Evolutionary conservation across 805 yeast genomes (phyloP), one percentile per base, ranked within the genome.

Genomic region (Suhomyces xylopsoci): DNA sequence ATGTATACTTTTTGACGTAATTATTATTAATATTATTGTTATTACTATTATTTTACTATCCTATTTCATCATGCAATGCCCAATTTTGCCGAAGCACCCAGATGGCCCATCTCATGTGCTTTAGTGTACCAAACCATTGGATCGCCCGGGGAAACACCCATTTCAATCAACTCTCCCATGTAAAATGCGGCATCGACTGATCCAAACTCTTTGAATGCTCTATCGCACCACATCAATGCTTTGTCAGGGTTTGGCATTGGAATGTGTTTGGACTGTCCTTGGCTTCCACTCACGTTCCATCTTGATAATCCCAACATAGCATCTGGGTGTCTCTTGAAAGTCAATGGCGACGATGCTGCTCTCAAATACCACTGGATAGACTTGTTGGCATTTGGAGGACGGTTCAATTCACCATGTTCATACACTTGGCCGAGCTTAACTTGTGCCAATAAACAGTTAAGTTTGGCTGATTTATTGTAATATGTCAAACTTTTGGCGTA

Each of bases 291-390:
- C 52, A 74, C 57, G 49, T 63, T 65, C 80, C 80, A 76, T 50
- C 79, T 63, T 38, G 71, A 62, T 55, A 76, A 66, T 0, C 80
- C 80, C 48, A 74, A 58, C 77, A 75, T 73, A 7, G 80, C 79
- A 49, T 75, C 79, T 0, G 78, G 77, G 53, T 73, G 77, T 51
- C 78, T 65, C 51, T 63, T 67, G 62, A 68, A 73, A 14, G 67
- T 62, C 24, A 75, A 59, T 19, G 78, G 76, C 14, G 76, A 71
- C 14, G 71, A 64, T 2, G 73, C 64, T 1, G 79, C 78, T 60
- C 69, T 72, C 57, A 73, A 61, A 55, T 66, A 76, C 80, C 80
- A 76, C 52, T 73, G 79, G 44, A 76, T 69, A 17, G 79, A 74
- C 57, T 76, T 75, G 58, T 61, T 66, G 15, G 78, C 66, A 54